phyloP scores from a whole-genome alignment of 208 protist species.

The Leishmania gerbilli region DNA sequence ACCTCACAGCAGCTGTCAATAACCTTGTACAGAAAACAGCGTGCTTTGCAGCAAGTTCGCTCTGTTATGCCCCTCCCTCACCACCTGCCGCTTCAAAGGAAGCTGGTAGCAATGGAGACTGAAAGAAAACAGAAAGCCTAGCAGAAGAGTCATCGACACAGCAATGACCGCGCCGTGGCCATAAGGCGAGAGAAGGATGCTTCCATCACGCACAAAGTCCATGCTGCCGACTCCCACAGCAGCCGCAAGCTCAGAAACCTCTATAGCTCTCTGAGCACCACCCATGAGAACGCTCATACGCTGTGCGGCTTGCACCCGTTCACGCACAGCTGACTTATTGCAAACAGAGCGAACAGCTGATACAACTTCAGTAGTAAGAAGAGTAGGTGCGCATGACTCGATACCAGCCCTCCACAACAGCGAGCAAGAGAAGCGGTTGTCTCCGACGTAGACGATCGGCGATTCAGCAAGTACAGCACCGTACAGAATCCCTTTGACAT shows the following conservation, averaged over 20 bases:
- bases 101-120: background rate
- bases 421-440: background rate
- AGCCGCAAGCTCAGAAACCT: constrained; percentile 36
- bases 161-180: constrained; percentile 4
- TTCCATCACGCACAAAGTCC: constrained; percentile 22
- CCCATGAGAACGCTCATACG: constrained; percentile 44
- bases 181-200: constrained; percentile 8
- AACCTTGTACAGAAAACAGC: background rate
- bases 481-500: constrained; percentile 1
- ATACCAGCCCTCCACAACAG: background rate
- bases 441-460: constrained; percentile 12
- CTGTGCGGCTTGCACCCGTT: constrained; percentile 20
- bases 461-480: constrained; percentile 17
- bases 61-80: background rate
- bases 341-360: background rate
- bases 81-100: background rate
- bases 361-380: background rate
- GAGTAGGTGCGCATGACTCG: background rate
- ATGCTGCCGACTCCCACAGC: constrained; percentile 18
- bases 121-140: background rate
- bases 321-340: constrained; percentile 17
- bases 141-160: constrained; percentile 9
- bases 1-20: background rate
- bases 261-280: constrained; percentile 37
- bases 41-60: background rate